These are phyloP conservation scores for Epichloe coenophiala DNA, from an alignment of 2,329 filamentous ascomycete genomes.

Conservation along the genomic window DNA sequence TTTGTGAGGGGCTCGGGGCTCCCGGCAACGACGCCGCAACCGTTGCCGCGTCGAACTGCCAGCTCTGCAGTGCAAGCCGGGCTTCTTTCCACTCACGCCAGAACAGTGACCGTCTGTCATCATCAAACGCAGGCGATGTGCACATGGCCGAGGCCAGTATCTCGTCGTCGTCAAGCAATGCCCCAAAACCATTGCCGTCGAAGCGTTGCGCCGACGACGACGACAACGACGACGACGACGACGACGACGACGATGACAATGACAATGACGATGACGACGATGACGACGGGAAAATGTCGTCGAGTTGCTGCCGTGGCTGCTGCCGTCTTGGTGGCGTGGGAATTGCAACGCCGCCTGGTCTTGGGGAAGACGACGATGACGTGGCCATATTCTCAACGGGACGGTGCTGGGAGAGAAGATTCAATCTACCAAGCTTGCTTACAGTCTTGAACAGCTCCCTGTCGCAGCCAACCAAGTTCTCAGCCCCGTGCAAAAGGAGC, in stretches of 20 bases:
- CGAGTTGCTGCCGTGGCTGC: slow-evolving; percentile 1
- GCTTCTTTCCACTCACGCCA: slow-evolving; percentile 81
- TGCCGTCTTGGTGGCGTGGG: not conserved
- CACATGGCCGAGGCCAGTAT: slow-evolving; percentile 27
- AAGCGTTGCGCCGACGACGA: slow-evolving; percentile 39
- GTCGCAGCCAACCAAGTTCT: slow-evolving; percentile 83
- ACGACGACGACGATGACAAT: slow-evolving; percentile 16
- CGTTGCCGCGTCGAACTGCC: slow-evolving; percentile 55
- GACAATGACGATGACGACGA: too few relatives aligned
- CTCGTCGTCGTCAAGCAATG: slow-evolving; percentile 42
- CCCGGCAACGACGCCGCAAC: slow-evolving; percentile 37
- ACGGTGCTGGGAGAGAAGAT: slow-evolving; percentile 63
- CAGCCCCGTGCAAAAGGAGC: slow-evolving; percentile 47
- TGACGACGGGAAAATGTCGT: slow-evolving; percentile 16
- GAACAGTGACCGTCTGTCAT: slow-evolving; percentile 53
- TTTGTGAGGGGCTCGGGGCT: slow-evolving; percentile 43
- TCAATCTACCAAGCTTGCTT: slow-evolving; percentile 69
- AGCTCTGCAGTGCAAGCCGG: slow-evolving; percentile 61
- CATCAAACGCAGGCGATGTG: slow-evolving; percentile 36
- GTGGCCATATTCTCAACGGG: slow-evolving; percentile 29
- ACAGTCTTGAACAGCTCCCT: slow-evolving; percentile 76
- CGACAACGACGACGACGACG: too few relatives aligned
- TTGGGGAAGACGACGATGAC: slow-evolving; percentile 2
- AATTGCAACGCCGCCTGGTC: slow-evolving; percentile 2
- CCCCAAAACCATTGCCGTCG: slow-evolving; percentile 54